Percentiles rank a stretch among this genome's conserved stretches.
phyloP scores from a whole-genome alignment of 306 rosid species.

The Rosa chinensis region DNA sequence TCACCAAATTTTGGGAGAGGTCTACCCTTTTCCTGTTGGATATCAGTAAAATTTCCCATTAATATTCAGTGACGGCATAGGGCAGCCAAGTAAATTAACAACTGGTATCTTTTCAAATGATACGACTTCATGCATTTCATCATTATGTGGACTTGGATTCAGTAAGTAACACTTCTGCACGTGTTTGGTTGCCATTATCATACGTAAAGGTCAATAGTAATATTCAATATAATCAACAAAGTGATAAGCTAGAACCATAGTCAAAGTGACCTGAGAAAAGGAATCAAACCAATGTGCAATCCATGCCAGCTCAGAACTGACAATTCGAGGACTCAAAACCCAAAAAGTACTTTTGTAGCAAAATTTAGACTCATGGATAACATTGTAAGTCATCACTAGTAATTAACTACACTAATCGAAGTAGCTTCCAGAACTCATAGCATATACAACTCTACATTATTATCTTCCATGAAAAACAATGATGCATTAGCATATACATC shows the following conservation, averaged over 20 bases:
- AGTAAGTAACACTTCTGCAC: not conserved
- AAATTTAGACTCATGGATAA: not conserved
- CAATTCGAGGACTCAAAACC: not conserved
- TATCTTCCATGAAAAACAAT: not conserved
- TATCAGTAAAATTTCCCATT: slow-evolving; percentile 6
- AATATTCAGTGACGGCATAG: not conserved
- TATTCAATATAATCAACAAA: not conserved
- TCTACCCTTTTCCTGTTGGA: slow-evolving; percentile 81
- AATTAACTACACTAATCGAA: not conserved
- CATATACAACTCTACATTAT: not conserved
- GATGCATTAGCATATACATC: not conserved
- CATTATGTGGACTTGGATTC: not conserved
- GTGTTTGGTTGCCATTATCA: not conserved
- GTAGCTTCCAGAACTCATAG: not conserved
- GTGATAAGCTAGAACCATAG: not conserved
- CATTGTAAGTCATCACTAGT: not conserved
- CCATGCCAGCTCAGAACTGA: not conserved
- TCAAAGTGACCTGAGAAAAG: not conserved
- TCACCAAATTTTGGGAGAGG: slow-evolving; percentile 98
- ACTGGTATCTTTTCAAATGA: not conserved
- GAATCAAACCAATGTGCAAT: not conserved
- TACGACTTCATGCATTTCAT: not conserved
- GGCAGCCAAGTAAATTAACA: not conserved
- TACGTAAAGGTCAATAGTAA: not conserved
- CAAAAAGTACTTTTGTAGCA: not conserved